These are phyloP conservation scores for Diutina mesorugosa DNA, from an alignment of 1,139 yeast species.

Conservation along the genomic window DNA sequence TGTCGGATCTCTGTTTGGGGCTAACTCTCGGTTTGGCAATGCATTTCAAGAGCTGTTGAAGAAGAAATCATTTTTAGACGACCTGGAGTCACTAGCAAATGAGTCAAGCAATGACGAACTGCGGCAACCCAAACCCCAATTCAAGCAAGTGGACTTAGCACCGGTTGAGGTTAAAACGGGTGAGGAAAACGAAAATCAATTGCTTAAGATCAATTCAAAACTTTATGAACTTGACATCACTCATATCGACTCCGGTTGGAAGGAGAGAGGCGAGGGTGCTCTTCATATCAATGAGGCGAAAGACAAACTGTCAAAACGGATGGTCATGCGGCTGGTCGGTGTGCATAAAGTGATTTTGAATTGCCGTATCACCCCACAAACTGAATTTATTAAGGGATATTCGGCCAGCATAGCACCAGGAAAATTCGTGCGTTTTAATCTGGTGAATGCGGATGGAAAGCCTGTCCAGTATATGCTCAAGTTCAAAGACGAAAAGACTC, in stretches of 20 bases:
- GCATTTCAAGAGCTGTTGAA: conserved; percentile 38
- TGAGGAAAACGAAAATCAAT: conserved; percentile 71
- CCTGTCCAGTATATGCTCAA: conserved; percentile 80
- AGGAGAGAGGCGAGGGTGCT: conserved; percentile 86
- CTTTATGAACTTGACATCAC: conserved; percentile 63
- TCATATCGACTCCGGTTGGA: conserved; percentile 71
- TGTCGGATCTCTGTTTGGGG: conserved; percentile 29
- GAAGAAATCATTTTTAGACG: conserved; percentile 46
- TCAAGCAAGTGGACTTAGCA: conserved; percentile 36
- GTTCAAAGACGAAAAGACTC: conserved; percentile 48
- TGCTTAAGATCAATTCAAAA: conserved; percentile 64
- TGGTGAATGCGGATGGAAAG: conserved; percentile 33
- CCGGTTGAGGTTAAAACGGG: conserved; percentile 66
- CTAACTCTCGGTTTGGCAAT: conserved; percentile 44
- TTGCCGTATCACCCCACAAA: conserved; percentile 42
- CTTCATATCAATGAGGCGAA: conserved; percentile 61
- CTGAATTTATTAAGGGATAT: conserved; percentile 65
- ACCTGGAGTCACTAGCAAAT: conserved; percentile 7
- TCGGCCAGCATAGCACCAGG: conserved; percentile 72
- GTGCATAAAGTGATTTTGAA: conserved; percentile 74
- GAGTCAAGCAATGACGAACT: conserved; percentile 1
- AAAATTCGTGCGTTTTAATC: conserved; percentile 62
- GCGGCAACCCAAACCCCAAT: conserved; percentile 12
- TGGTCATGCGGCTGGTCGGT: conserved; percentile 89
- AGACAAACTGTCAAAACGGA: conserved; percentile 26